Percentiles rank a stretch among this genome's conserved stretches.
These are phyloP conservation scores for Beauveria bassiana DNA, from an alignment of 2,329 filamentous ascomycete species.

Conservation along the genomic window DNA sequence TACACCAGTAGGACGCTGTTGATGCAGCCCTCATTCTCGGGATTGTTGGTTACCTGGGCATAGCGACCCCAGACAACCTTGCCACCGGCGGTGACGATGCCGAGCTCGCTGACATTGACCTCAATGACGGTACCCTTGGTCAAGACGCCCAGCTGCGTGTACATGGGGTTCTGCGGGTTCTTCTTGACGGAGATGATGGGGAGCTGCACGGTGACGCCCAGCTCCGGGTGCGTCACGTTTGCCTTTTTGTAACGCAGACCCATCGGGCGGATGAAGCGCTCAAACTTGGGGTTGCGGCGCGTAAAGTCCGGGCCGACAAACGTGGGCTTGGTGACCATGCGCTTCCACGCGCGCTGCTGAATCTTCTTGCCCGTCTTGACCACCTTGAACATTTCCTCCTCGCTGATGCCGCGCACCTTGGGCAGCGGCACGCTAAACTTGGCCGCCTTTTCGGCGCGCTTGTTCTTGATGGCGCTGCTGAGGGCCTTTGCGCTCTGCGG, in stretches of 20 bases:
- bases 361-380: slow-evolving; percentile 95
- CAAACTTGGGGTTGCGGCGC: slow-evolving; percentile 72
- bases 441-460: slow-evolving; percentile 86
- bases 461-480: slow-evolving; percentile 87
- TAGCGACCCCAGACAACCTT: slow-evolving; percentile 92
- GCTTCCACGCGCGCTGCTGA: slow-evolving; percentile 73
- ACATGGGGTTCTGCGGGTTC: slow-evolving; percentile 75
- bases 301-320: slow-evolving; percentile 93
- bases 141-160: slow-evolving; percentile 85
- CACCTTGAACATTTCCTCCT: slow-evolving; percentile 98
- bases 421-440: slow-evolving; percentile 88
- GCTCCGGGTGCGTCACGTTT: slow-evolving; percentile 62
- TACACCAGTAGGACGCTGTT: slow-evolving; percentile 32
- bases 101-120: slow-evolving; percentile 88
- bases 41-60: slow-evolving; percentile 58
- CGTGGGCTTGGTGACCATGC: slow-evolving; percentile 52
- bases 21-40: slow-evolving; percentile 39
- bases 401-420: slow-evolving; percentile 82
- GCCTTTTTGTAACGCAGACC: slow-evolving; percentile 44
- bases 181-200: slow-evolving; percentile 63
- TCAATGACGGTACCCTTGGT: slow-evolving; percentile 76
- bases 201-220: slow-evolving; percentile 81
- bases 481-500: slow-evolving; percentile 59
- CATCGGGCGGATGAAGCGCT: slow-evolving; percentile 47
- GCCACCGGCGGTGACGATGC: slow-evolving; percentile 80